Evolutionary conservation across 805 yeast species (phyloP).

Genomic region (Candida silvicultrix): DNA sequence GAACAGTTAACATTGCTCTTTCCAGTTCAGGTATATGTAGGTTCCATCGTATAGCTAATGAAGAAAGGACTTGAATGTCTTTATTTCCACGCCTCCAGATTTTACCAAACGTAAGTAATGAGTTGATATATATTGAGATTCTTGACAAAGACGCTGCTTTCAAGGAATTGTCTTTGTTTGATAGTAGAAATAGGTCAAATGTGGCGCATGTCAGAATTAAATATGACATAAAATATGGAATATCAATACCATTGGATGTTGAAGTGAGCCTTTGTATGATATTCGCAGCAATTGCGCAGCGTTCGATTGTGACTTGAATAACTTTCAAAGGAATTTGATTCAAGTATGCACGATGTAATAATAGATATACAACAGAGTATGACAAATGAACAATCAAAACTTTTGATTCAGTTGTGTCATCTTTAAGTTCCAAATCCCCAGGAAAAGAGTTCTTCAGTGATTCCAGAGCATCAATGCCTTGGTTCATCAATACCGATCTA

Average conservation of each 20-base stretch:
- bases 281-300: conserved; percentile 19
- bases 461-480: conserved; percentile 22
- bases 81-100: conserved; percentile 26
- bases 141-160: conserved; percentile 15
- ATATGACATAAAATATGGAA: conserved; percentile 28
- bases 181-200: conserved; percentile 25
- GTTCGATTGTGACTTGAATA: conserved; percentile 18
- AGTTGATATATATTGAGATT: conserved; percentile 16
- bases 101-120: conserved; percentile 19
- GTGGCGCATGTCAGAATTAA: conserved; percentile 26
- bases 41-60: conserved; percentile 23
- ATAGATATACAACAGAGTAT: conserved; percentile 19
- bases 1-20: neutral
- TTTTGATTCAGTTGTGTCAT: conserved; percentile 13
- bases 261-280: conserved; percentile 13
- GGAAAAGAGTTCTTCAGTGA: conserved; percentile 21
- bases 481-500: conserved; percentile 21
- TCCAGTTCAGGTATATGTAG: neutral
- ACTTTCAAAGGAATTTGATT: conserved; percentile 24
- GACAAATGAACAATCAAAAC: conserved; percentile 24
- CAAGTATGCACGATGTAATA: conserved; percentile 26
- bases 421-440: conserved; percentile 6
- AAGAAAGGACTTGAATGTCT: conserved; percentile 21
- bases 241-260: conserved; percentile 3
- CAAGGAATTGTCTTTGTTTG: conserved; percentile 18